Base-by-base conservation (phyloP, 176 grass and related monocot species). In the Avena eriantha region DNA sequence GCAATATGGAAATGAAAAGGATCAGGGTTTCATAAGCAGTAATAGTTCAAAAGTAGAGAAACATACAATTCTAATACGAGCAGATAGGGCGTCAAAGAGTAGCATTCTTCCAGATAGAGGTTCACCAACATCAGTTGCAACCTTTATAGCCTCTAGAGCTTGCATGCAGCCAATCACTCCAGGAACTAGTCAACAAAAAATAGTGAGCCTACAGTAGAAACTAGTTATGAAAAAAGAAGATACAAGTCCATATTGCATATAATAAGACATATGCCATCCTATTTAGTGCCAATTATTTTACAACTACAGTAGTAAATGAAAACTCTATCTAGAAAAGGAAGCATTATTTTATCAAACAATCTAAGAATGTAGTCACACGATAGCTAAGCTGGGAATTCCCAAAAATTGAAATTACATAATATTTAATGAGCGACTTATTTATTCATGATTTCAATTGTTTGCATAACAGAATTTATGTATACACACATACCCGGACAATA, bases 91-190 rank as follows among this genome's bases (percentile, higher is more conserved):
- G 23, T 99, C 97, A 87, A 99, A 93, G 31, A 96, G 85, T 88
- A 99, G 90, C 94, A 96, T 96, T 88, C 97, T 94, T 83, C 92
- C 90, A 70, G 84, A 91, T 53, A 99, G 92, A 70, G 92, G 87
- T 85, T 99, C 97, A 96, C 94, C 97, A 85, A 99, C 83, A 85
- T 68, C 79, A 82, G 84, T 83, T 43, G 92, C 92, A 86, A 99
- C 73, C 74, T 94, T 99, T 90, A 99, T 93, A 81, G 92, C 97
- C 90, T 99, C 97, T 67, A 99, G 80, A 88, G 97, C 97, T 93
- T 99, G 97, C 75, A 99, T 76, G 85, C 94, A 99, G 64, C 97
- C 94, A 88, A 99, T 96, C 71, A 94, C 90, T 69, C 97, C 97
- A 5, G 92, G 97, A 84, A 96, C 97, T 99, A 82, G 41, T 80